Evolutionary conservation across 805 yeast genomes (phyloP).

Genomic region (Spencermartinsiella europaea): DNA sequence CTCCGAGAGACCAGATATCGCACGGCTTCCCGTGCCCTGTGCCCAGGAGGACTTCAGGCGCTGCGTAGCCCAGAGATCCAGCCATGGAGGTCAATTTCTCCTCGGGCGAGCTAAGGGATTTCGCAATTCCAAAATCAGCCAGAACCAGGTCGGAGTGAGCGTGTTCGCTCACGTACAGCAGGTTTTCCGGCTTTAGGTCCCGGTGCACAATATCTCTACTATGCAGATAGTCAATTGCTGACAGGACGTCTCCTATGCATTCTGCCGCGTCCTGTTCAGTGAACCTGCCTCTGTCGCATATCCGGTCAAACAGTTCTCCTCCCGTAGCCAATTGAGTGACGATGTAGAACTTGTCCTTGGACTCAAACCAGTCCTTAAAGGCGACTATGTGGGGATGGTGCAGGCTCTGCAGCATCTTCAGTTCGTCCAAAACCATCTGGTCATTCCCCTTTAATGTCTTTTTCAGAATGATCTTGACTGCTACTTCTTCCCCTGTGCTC

Average conservation of each 20-base stretch:
- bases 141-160: conserved; percentile 69
- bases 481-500: conserved; percentile 63
- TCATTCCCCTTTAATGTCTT: conserved; percentile 79
- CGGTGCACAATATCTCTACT: conserved; percentile 77
- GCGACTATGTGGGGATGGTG: conserved; percentile 85
- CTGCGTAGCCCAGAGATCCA: conserved; percentile 94
- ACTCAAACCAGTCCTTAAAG: conserved; percentile 89
- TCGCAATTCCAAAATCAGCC: conserved; percentile 96
- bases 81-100: conserved; percentile 68
- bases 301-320: conserved; percentile 90
- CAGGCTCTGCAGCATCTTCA: conserved; percentile 59
- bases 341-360: conserved; percentile 84
- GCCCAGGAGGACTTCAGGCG: conserved; percentile 83
- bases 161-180: conserved; percentile 61
- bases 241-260: conserved; percentile 66
- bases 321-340: conserved; percentile 95
- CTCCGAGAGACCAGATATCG: conserved; percentile 95
- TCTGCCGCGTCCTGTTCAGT: conserved; percentile 84
- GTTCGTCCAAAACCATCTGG: conserved; percentile 72
- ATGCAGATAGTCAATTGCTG: conserved; percentile 79
- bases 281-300: conserved; percentile 72
- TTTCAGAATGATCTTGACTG: conserved; percentile 82
- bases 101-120: conserved; percentile 53
- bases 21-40: conserved; percentile 93
- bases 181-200: conserved; percentile 91